These are phyloP conservation scores for Sporothrix pallida DNA, from an alignment of 2,329 filamentous ascomycete genomes.

Conservation along the genomic window DNA sequence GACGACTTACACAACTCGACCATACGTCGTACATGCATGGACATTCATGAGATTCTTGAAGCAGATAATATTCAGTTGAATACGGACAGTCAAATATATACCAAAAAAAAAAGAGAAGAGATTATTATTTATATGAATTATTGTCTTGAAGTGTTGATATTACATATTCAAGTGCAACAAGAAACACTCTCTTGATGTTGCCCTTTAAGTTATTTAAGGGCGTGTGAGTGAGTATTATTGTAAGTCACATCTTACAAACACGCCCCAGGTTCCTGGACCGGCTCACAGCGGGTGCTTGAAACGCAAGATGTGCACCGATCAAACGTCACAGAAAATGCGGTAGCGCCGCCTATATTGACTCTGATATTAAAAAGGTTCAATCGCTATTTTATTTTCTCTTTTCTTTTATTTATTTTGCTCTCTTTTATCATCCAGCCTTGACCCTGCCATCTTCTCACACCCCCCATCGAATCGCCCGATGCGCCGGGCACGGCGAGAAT, in stretches of 20 bases:
- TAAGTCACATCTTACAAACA: not conserved
- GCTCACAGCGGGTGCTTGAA: constrained; percentile 4
- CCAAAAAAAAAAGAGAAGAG: no score
- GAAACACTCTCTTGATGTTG: not conserved
- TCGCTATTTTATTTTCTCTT: not conserved
- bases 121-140: no score
- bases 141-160: no score
- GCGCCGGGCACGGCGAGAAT: constrained; percentile 14
- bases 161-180: not conserved
- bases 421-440: not conserved
- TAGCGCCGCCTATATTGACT: constrained; percentile 10
- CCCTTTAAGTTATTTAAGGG: no score
- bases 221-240: no score
- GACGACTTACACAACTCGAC: no score
- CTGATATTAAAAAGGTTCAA: not conserved
- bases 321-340: constrained; percentile 32
- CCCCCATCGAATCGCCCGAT: constrained; percentile 2
- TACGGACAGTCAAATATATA: no score
- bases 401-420: not conserved
- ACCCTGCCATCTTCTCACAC: not conserved
- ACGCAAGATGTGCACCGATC: constrained; percentile 36
- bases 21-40: no score
- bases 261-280: constrained; percentile 16
- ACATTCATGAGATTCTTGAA: no score
- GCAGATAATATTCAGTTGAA: no score